Evolutionary conservation across 495 filamentous ascomycete genomes (phyloP), one percentile per base, ranked within the genome.

Genomic region (Penicillium daleae): DNA sequence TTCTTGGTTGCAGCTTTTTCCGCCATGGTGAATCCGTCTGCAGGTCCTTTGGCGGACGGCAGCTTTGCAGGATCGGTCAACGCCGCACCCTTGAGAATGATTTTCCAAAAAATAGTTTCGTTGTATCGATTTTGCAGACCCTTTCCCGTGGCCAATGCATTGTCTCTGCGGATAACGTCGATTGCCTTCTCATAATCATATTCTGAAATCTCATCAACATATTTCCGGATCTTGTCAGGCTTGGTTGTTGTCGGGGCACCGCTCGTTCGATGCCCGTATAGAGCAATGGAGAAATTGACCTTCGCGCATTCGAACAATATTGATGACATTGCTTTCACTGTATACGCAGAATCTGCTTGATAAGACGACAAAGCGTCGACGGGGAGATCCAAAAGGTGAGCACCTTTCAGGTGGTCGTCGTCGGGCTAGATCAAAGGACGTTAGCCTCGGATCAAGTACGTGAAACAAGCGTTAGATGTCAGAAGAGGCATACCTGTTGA

Each of bases 1-100:
- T 52, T 60, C 57, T 58, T 53, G 2, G 64, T 67, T 46, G 63
- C 55, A 59, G 58, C 66, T 42, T 71, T 71, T 57, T 71, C 63
- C 10, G 66, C 61, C 48, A 71, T 65, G 1, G 55, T 66, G 44
- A 71, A 71, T 57, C 59, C 56, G 56, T 68, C 63, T 5, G 52
- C n/a, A 13, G 69, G 69, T 40, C 69, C 63, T 42, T 68, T 71
- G 3, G 63, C 40, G 50, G 60, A 12, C 17, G 61, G 61, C 27
- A 71, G 52, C 19, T 8, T 68, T 29, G 42, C n/a, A 32, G 40
- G 59, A 61, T 71, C 66, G 24, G 68, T 33, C 32, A 66, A 48
- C 31, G 37, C 61, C 6, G 63, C 66, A 60, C 58, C 51, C 27
- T 68, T 71, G 4, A 60, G 48, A 39, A 68, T 71, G 53, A 67